Percentiles rank a stretch among this genome's conserved stretches.
These are phyloP conservation scores for Zymoseptoria pseudotritici DNA, from an alignment of 2,329 filamentous ascomycete genomes.

Conservation along the genomic window DNA sequence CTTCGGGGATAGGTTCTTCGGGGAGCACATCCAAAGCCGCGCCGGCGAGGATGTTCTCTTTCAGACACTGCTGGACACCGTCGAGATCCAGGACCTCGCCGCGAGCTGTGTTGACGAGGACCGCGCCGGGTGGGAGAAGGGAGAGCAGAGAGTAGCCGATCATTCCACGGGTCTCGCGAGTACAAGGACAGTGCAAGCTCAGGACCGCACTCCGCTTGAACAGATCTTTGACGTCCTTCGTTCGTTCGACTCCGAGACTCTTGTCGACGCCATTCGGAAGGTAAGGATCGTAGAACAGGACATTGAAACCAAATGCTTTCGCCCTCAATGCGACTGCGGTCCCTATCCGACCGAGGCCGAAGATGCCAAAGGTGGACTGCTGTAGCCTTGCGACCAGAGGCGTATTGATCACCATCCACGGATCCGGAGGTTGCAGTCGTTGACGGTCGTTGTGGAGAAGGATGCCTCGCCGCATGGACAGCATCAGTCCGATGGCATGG, in stretches of 20 bases:
- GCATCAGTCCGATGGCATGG: constrained; percentile 25
- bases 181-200: constrained; percentile 64
- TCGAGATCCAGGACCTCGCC: constrained; percentile 28
- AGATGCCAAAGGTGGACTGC: constrained; percentile 23
- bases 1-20: constrained; percentile 26
- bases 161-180: constrained; percentile 51
- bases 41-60: constrained; percentile 24
- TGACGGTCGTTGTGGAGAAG: constrained; percentile 27
- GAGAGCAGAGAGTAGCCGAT: constrained; percentile 26
- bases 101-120: constrained; percentile 27
- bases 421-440: constrained; percentile 24
- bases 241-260: constrained; percentile 24
- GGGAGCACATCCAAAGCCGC: constrained; percentile 29
- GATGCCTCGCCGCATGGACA: constrained; percentile 25
- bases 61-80: constrained; percentile 23
- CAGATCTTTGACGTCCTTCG: constrained; percentile 26
- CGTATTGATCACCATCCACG: constrained; percentile 23
- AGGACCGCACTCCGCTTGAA: constrained; percentile 48
- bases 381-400: constrained; percentile 24
- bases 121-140: constrained; percentile 22
- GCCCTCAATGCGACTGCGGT: constrained; percentile 25
- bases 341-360: constrained; percentile 26
- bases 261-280: constrained; percentile 28
- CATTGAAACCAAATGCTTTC: constrained; percentile 27
- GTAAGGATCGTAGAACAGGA: constrained; percentile 29